Base-by-base conservation (phyloP, 306 rosid species). In the Lathyrus aphaca region DNA sequence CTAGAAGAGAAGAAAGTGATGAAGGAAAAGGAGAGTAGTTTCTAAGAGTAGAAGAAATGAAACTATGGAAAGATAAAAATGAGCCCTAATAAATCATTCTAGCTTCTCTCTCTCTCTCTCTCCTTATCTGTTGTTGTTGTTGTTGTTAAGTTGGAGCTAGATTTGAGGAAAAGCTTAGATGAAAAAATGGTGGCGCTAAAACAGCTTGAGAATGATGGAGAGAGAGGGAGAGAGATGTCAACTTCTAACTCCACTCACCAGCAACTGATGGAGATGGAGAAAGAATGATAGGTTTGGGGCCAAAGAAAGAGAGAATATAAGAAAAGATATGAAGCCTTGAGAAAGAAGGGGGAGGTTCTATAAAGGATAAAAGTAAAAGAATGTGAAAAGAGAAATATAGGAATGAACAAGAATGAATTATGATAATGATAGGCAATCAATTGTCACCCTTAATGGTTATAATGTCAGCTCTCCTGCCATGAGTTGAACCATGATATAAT, bases 181-280 rank as follows among this genome's bases (percentile, higher is more conserved):
- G 48, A 71, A 71, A 51, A 79, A 86, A 81, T 82, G 84, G 80
- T 59, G 88, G 95, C 86, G 90, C 91, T 90, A 77, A 83, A 80
- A 78, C 76, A 87, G 89, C 84, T 83, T 80, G 32, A 64, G 74
- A 75, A 37, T 63, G 79, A 75, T 57, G 50, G 82, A 78, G 75
- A 78, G 73, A 76, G 16, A 60, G 21, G 59, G 66, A 43, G 37
- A 72, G 62, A 76, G 62, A 19, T 83, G 85, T 74, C 81, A 80
- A 63, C 71, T 58, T 78, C 77, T 81, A 54, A 69, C 65, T 75
- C 76, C 81, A 75, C 81, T 79, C 87, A 91, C 96, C 96, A 87
- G 88, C 88, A 79, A 89, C 75, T 77, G 95, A 92, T 84, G 73
- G 77, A 81, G 91, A 91, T 83, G 72, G 16, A 78, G 42, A 77